Base-by-base conservation (phyloP, 2,329 filamentous ascomycete species). In the Fusarium anguioides region DNA sequence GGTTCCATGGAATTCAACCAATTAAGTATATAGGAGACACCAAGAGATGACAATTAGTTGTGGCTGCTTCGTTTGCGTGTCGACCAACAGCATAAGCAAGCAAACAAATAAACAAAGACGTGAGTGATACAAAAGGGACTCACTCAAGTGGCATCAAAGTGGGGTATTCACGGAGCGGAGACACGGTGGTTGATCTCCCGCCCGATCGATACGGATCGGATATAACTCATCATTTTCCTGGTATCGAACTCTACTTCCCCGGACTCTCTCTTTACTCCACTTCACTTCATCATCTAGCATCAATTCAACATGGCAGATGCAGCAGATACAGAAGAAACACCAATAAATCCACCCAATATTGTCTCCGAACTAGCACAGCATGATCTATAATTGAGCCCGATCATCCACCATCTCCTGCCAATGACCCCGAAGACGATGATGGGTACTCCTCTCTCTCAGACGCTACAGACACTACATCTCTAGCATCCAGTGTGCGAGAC, bases 401-500 rank as follows among this genome's bases (percentile, higher is more conserved):
- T 10, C 33, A 42, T 2, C 8, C 39, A 6, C 8, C 26, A 24
- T 17, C 39, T 17, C 49, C 49, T 14, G 14, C 29, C 2, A 45
- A 56, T 41, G 48, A 49, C 3, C 18, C 47, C 46, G 14, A 39
- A 21, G 68, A 70, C 27, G 67, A 70, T 45, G 68, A 70, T 45
- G 68, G 68, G 6, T 70, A 70, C 40, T 23, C 39, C 20, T 64
- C 61, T 18, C 50, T 59, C 18, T 26, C 20, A 7, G 39, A 17
- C 18, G 66, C 68, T 4, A 26, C 57, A 2, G 39, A 50, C 9
- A 72, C 71, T 2, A 66, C 71, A 1, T 74, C 71, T 4, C 45
- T 74, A 3, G 51, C 70, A 2, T 72, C 66, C 5, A 79, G 75
- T 53, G 71, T 81, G 26, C 78, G 75, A 59, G 74, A 81, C 53